Conservation (phyloP, 768 basidiomycete species). For the Phaeotremella fagi region DNA sequence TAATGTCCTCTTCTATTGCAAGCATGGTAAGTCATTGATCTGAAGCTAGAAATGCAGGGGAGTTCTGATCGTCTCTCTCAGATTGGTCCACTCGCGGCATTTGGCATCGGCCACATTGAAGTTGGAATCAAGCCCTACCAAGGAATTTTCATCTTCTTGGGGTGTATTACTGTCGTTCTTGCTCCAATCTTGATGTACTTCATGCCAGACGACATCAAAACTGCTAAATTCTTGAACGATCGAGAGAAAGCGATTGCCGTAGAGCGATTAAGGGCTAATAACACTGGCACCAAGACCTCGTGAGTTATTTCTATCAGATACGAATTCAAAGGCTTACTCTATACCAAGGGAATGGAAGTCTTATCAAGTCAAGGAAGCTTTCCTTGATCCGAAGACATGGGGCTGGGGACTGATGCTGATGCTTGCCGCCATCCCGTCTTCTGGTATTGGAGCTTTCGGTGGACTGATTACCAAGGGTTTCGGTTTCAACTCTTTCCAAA, state of each 20-base stretch:
- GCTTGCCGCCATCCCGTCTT: constrained; percentile 15
- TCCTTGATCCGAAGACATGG: constrained; percentile 34
- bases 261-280: constrained; percentile 25
- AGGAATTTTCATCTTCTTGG: constrained; percentile 21
- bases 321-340: too few species aligned
- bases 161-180: constrained; percentile 14
- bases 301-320: too few species aligned
- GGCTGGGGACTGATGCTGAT: constrained; percentile 21
- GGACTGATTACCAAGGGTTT: constrained; percentile 23
- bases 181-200: constrained; percentile 9
- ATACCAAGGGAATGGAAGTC: constrained; percentile 25
- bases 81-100: constrained; percentile 15
- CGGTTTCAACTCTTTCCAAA: constrained; percentile 22
- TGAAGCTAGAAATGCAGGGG: too few species aligned
- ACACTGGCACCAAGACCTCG: constrained; percentile 26
- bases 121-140: constrained; percentile 13
- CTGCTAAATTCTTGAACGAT: constrained; percentile 26
- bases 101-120: constrained; percentile 8
- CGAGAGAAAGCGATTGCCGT: constrained; percentile 24
- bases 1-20: constrained; percentile 11
- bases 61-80: background rate
- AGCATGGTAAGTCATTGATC: constrained; percentile 19
- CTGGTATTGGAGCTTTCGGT: constrained; percentile 24
- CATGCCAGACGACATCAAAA: constrained; percentile 17
- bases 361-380: constrained; percentile 29